These are phyloP conservation scores for Kwoniella sp. DNA, from an alignment of 768 basidiomycete species.

Conservation along the genomic window DNA sequence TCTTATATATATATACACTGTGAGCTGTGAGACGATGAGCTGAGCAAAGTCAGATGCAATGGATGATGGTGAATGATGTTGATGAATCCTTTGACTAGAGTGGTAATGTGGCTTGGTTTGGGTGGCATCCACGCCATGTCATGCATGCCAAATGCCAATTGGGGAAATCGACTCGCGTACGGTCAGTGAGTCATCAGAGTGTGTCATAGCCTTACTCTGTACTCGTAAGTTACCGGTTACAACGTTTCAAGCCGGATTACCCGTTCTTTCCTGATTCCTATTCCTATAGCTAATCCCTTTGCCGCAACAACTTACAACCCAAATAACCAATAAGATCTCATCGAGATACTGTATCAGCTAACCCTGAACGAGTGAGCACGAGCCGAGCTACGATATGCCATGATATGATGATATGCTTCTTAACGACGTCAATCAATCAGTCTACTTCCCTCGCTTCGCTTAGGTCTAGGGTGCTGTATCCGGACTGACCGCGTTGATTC, in stretches of 20 bases:
- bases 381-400: neutral
- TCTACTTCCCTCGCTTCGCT: too few species aligned
- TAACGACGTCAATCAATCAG: too few species aligned
- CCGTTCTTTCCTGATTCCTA: too few species aligned
- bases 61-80: neutral
- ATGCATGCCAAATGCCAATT: too few species aligned
- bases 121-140: too few species aligned
- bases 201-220: too few species aligned
- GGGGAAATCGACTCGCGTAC: neutral
- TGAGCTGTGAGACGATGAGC: neutral
- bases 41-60: neutral
- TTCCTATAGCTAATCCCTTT: too few species aligned
- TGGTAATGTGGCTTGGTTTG: neutral
- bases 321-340: neutral
- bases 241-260: conserved; percentile 1
- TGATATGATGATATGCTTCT: neutral
- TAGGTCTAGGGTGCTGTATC: too few species aligned
- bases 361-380: neutral
- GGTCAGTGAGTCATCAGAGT: neutral
- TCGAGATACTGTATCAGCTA: too few species aligned
- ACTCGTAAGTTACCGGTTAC: neutral
- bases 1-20: neutral
- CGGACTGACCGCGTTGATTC: neutral
- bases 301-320: too few species aligned
- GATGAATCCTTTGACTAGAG: conserved; percentile 1